Evolutionary conservation across 495 filamentous ascomycete species (phyloP).

Genomic region (Chaetomium fimeti): DNA sequence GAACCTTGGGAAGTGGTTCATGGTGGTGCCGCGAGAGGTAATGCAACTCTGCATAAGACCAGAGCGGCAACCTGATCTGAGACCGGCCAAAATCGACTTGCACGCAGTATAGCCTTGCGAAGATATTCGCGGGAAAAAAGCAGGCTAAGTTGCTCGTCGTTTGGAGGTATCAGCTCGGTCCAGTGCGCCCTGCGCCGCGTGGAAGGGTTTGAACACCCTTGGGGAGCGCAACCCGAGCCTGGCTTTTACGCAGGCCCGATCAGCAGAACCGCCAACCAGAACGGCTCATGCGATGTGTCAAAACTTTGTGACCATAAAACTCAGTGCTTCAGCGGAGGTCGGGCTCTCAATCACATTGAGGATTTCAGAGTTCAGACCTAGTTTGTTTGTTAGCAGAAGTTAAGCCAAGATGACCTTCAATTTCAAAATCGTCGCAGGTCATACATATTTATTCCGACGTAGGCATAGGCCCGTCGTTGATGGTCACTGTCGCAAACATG

Average conservation of each 20-base stretch:
- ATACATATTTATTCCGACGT: conserved; percentile 10
- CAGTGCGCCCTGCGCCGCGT: conserved; percentile 18
- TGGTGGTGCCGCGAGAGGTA: background rate
- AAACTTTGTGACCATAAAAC: conserved; percentile 17
- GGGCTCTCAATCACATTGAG: background rate
- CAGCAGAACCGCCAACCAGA: conserved; percentile 22
- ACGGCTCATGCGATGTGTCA: conserved; percentile 17
- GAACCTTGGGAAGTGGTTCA: background rate
- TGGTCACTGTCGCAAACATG: background rate
- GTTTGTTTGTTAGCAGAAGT: conserved; percentile 15
- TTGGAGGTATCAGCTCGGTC: background rate
- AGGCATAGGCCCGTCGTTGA: conserved; percentile 1
- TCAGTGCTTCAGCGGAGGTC: conserved; percentile 3
- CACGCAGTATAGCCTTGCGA: conserved; percentile 8
- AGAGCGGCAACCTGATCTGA: background rate
- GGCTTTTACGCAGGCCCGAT: conserved; percentile 27
- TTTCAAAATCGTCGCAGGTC: background rate
- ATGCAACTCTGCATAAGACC: background rate
- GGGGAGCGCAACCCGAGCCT: conserved; percentile 21
- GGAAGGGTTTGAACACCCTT: conserved; percentile 30
- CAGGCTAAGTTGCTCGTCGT: background rate
- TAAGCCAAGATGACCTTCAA: background rate
- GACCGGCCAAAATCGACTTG: background rate
- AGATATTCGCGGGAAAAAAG: conserved; percentile 2
- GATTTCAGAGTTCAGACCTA: conserved; percentile 10